Evolutionary conservation across 2,329 filamentous ascomycete genomes (phyloP).

Genomic region (Zymoseptoria passerinii): DNA sequence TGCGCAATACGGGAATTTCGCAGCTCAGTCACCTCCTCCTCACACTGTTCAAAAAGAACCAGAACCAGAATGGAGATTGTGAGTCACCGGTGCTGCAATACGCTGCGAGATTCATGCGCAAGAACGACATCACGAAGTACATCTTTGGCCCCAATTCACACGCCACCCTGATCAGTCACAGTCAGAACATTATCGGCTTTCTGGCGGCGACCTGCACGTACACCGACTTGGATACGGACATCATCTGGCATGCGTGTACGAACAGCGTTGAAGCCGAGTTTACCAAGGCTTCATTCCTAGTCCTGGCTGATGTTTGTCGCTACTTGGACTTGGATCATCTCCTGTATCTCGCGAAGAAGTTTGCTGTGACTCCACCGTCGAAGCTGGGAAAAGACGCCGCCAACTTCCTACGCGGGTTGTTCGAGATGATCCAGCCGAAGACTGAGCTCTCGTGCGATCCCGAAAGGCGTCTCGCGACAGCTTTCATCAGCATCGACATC

Average conservation of each 20-base stretch:
- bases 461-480: slow-evolving; percentile 11
- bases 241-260: slow-evolving; percentile 74
- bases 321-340: slow-evolving; percentile 41
- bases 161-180: slow-evolving; percentile 75
- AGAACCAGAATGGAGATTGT: slow-evolving; percentile 18
- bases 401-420: slow-evolving; percentile 15
- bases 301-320: slow-evolving; percentile 47
- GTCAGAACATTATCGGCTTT: slow-evolving; percentile 79
- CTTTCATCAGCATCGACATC: slow-evolving; percentile 23
- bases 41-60: slow-evolving; percentile 50
- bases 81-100: slow-evolving; percentile 54
- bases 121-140: slow-evolving; percentile 70
- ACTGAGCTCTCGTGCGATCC: slow-evolving; percentile 1
- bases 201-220: slow-evolving; percentile 72
- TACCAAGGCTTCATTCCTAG: slow-evolving; percentile 67
- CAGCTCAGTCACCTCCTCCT: slow-evolving; percentile 65
- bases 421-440: slow-evolving; percentile 9
- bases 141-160: slow-evolving; percentile 86
- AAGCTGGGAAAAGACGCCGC: slow-evolving; percentile 20
- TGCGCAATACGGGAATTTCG: slow-evolving; percentile 72
- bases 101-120: slow-evolving; percentile 60
- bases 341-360: slow-evolving; percentile 62
- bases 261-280: slow-evolving; percentile 76
- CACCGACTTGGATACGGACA: slow-evolving; percentile 61
- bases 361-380: slow-evolving; percentile 40